Conservation (phyloP, 2,329 filamentous ascomycete genomes). For the Colletotrichum graminicola region DNA sequence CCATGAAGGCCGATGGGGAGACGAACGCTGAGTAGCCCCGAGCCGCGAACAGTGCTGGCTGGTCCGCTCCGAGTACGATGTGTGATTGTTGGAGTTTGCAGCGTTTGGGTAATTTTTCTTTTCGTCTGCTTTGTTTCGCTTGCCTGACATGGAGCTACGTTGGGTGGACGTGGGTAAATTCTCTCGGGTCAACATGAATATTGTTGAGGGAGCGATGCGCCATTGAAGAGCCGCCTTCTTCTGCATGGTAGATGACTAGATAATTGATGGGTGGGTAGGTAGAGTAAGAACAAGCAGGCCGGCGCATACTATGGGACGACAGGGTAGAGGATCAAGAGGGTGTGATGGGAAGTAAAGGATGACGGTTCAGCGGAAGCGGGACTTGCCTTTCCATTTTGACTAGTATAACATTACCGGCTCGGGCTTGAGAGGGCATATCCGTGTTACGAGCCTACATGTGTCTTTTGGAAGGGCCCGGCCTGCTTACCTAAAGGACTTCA, state of each 20-base stretch:
- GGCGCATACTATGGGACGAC: not conserved
- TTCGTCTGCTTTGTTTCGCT: too few relatives aligned
- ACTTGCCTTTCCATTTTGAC: not conserved
- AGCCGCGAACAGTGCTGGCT: not conserved
- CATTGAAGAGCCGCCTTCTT: not conserved
- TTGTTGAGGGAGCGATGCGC: not conserved
- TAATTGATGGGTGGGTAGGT: not conserved
- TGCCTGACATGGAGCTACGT: not conserved
- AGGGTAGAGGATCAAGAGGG: not conserved
- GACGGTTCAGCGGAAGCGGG: not conserved
- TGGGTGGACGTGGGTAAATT: not conserved
- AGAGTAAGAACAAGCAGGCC: not conserved
- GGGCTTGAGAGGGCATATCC: not conserved
- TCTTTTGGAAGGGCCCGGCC: not conserved
- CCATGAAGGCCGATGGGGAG: constrained; percentile 7
- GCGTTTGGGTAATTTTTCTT: not conserved
- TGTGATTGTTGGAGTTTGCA: too few relatives aligned
- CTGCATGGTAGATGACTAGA: not conserved
- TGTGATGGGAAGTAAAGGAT: not conserved
- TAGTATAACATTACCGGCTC: not conserved
- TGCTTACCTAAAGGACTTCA: not conserved
- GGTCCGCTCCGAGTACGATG: not conserved
- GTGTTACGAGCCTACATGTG: not conserved
- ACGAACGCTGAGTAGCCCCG: not conserved
- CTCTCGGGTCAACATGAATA: not conserved